Conservation (phyloP, 495 filamentous ascomycete species). For the Immersiella caudata region DNA sequence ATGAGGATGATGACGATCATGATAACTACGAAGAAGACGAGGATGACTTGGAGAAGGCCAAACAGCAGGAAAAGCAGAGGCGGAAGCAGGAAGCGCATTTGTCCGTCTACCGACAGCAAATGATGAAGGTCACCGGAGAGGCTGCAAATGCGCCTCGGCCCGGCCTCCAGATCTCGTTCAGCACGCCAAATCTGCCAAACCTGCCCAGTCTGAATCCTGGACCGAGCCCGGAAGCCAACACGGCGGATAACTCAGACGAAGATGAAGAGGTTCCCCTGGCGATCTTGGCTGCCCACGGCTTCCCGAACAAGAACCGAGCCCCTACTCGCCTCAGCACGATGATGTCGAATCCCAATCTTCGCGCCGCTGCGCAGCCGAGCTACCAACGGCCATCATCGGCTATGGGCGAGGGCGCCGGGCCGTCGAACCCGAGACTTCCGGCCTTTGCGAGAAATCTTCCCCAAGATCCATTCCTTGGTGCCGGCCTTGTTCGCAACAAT, state of each 20-base stretch:
- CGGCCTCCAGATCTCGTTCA: constrained; percentile 53
- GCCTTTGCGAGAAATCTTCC: constrained; percentile 87
- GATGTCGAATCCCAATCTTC: constrained; percentile 66
- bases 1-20: constrained; percentile 57
- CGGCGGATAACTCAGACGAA: constrained; percentile 65
- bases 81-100: constrained; percentile 90
- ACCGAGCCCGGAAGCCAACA: constrained; percentile 27
- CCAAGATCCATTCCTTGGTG: constrained; percentile 85
- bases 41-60: constrained; percentile 77
- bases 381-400: constrained; percentile 40
- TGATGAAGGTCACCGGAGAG: constrained; percentile 95
- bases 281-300: constrained; percentile 89
- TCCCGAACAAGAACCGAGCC: constrained; percentile 79
- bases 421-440: constrained; percentile 52
- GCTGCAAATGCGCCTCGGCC: constrained; percentile 51
- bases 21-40: constrained; percentile 78
- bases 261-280: constrained; percentile 88
- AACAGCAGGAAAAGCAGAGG: constrained; percentile 72
- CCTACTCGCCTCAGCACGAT: constrained; percentile 70
- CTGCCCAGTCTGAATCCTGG: constrained; percentile 34
- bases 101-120: constrained; percentile 87
- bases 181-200: constrained; percentile 57
- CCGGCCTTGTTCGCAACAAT: constrained; percentile 72
- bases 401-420: constrained; percentile 31
- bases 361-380: constrained; percentile 48